Base-by-base conservation (phyloP, 2,329 filamentous ascomycete genomes). In the Colletotrichum filicis region DNA sequence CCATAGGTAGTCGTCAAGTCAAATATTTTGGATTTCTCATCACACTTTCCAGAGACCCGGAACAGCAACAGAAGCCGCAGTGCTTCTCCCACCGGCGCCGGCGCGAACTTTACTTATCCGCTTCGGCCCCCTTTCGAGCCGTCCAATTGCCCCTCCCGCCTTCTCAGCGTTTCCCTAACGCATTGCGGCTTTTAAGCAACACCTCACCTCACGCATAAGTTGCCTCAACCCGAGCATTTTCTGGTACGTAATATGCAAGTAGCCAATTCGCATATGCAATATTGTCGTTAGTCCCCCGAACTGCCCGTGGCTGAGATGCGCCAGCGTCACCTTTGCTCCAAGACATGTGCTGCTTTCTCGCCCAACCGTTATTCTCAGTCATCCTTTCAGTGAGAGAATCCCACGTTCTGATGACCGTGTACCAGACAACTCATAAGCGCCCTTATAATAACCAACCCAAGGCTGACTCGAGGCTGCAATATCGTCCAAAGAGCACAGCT, bases 161-260 rank as follows among this genome's bases (percentile, higher is more conserved):
- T 42, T 19, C 16, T 42, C 37, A 42, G 37, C 16, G 37, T 42
- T 42, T 42, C 37, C 37, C 8, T 7, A 19, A 42, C 14, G 37
- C 16, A 7, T 42, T 19, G 14, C 14, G 37, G 37, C 16, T 42
- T 19, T 19, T 42, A 42, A 9, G 6, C 57, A 12, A 6, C 11
- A 19, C 26, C 28, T 32, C 19, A n/a, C 16, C 26, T 49, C 59
- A 63, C 28, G 49, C 60, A 35, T 19, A 19, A 19, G 28, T 26
- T 9, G 42, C 42, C 26, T 52, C 14, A 46, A 46, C 12, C 35
- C 59, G 1, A 3, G 4, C 9, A 5, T 37, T 53, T 22, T 28
- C 49, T 56, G 24, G 49, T 65, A 56, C 46, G 62, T 56, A 30
- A 46, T 65, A 65, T 65, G 32, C 35, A 46, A 57, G 16, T 57